phyloP scores from a whole-genome alignment of 345 rosid genomes.

The Sonneratia caseolaris region DNA sequence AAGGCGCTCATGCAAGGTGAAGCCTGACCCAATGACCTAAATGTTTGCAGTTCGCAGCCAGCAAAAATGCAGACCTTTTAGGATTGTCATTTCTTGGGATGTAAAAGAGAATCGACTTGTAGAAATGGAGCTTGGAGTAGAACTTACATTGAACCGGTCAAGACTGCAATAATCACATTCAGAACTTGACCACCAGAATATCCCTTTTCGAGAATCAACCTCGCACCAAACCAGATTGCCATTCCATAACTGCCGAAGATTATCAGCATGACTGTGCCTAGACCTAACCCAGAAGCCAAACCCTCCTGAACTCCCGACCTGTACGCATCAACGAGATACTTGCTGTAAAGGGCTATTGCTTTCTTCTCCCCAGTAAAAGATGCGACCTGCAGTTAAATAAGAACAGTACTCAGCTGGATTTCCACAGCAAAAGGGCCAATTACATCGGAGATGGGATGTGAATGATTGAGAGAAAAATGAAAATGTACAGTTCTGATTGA shows the following conservation, averaged over 20 bases:
- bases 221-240: constrained; percentile 74
- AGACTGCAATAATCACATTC: constrained; percentile 58
- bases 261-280: constrained; percentile 36
- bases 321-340: constrained; percentile 51
- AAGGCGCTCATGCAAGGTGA: constrained; percentile 29
- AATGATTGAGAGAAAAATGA: not conserved
- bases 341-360: constrained; percentile 49
- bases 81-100: not conserved
- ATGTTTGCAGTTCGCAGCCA: no score
- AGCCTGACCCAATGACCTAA: constrained; percentile 38
- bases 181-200: constrained; percentile 59
- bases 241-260: constrained; percentile 45
- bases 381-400: constrained; percentile 51
- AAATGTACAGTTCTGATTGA: constrained; percentile 65
- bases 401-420: not conserved
- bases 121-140: not conserved
- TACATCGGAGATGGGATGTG: constrained; percentile 2
- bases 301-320: constrained; percentile 57
- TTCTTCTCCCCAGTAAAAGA: constrained; percentile 84
- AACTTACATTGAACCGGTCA: constrained; percentile 71
- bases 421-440: not conserved
- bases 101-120: not conserved
- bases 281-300: constrained; percentile 49
- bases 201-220: constrained; percentile 56
- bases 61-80: not conserved